Conservation (phyloP, 1,284 basidiomycete genomes). For the Ceratobasidium sp. region DNA sequence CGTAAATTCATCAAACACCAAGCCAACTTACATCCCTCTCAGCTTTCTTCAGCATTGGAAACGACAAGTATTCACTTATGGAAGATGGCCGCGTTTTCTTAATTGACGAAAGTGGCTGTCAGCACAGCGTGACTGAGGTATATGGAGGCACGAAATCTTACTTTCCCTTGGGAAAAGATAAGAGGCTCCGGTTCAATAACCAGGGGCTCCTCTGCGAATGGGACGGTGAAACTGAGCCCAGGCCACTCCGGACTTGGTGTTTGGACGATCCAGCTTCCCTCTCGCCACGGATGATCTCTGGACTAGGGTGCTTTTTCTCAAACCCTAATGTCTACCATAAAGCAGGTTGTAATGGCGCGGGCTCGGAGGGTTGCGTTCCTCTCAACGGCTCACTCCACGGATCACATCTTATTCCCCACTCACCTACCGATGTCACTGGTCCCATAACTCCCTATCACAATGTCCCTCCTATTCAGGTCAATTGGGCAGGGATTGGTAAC, state of each 20-base stretch:
- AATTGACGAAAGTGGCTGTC: background rate
- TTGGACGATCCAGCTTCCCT: conserved; percentile 3
- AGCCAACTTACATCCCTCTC: background rate
- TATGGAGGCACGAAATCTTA: background rate
- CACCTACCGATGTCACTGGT: too few species aligned
- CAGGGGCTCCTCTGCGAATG: background rate
- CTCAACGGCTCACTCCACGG: too few species aligned
- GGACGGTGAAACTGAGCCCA: background rate
- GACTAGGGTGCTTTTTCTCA: conserved; percentile 1
- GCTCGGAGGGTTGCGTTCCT: too few species aligned
- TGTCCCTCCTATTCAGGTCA: too few species aligned
- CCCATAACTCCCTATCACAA: too few species aligned
- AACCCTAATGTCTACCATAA: too few species aligned
- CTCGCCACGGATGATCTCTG: background rate
- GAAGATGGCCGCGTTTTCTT: background rate
- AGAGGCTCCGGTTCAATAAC: background rate
- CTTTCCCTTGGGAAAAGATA: background rate
- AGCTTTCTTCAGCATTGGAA: background rate
- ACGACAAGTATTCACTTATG: background rate
- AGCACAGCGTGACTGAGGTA: conserved; percentile 1
- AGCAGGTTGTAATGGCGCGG: too few species aligned
- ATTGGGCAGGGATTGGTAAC: too few species aligned
- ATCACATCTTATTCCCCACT: too few species aligned
- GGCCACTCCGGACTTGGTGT: background rate
- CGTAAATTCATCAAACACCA: background rate